phyloP scores from a whole-genome alignment of 1,284 basidiomycete species.

The Naganishia sp. region DNA sequence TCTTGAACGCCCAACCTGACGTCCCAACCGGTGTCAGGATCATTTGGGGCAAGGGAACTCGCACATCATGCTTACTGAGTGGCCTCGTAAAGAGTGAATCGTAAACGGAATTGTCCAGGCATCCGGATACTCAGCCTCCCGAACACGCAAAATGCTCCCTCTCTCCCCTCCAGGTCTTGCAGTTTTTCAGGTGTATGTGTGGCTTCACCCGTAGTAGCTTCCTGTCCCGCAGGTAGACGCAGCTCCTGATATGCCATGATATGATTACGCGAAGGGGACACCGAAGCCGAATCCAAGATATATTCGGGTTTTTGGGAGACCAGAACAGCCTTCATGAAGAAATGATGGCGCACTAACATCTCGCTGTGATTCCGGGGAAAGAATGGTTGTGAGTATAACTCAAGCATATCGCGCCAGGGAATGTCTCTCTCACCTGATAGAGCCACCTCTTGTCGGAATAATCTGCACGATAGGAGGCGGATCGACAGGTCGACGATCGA shows the following conservation, averaged over 20 bases:
- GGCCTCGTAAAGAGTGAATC: slow-evolving; percentile 52
- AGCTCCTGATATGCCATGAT: slow-evolving; percentile 41
- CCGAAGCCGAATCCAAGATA: background rate
- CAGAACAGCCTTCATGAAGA: slow-evolving; percentile 40
- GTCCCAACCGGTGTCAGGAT: background rate
- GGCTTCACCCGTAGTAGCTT: slow-evolving; percentile 53
- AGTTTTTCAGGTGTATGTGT: slow-evolving; percentile 53
- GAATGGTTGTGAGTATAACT: no score
- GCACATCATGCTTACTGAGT: slow-evolving; percentile 42
- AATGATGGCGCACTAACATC: slow-evolving; percentile 27
- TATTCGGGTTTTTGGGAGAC: slow-evolving; percentile 33
- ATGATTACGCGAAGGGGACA: slow-evolving; percentile 23
- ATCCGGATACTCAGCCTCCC: slow-evolving; percentile 52
- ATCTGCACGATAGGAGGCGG: slow-evolving; percentile 54
- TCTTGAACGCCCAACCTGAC: slow-evolving; percentile 43
- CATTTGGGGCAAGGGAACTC: background rate
- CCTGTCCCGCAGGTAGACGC: slow-evolving; percentile 49
- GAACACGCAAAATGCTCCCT: slow-evolving; percentile 51
- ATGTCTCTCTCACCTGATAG: slow-evolving; percentile 1
- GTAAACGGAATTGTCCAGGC: slow-evolving; percentile 52
- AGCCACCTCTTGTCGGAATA: slow-evolving; percentile 30
- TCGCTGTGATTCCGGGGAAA: background rate
- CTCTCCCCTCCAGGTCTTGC: slow-evolving; percentile 45
- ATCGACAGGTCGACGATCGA: slow-evolving; percentile 53
- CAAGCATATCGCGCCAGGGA: background rate